Percentiles rank a stretch among this genome's conserved stretches.
phyloP scores from a whole-genome alignment of 2,329 filamentous ascomycete genomes.

The Ascochyta rabiei region DNA sequence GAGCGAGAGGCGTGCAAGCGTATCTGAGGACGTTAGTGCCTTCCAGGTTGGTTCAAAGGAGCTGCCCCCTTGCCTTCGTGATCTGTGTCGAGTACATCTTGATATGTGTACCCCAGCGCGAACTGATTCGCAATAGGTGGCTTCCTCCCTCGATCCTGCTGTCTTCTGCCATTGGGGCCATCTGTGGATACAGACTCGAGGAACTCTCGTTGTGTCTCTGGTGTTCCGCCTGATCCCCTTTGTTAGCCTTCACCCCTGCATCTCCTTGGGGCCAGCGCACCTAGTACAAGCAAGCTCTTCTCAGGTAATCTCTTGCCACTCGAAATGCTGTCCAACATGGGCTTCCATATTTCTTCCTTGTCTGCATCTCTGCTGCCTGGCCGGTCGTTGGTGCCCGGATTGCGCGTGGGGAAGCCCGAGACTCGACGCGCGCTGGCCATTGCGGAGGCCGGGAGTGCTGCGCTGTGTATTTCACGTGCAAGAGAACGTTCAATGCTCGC shows the following conservation, averaged over 20 bases:
- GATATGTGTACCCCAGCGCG: constrained; percentile 91
- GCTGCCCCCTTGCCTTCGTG: constrained; percentile 74
- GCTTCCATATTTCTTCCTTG: constrained; percentile 92
- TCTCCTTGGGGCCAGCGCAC: constrained; percentile 54
- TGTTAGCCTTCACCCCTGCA: constrained; percentile 26
- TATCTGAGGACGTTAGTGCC: constrained; percentile 63
- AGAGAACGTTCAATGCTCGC: background rate
- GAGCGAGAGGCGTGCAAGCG: constrained; percentile 84
- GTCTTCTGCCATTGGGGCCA: constrained; percentile 53
- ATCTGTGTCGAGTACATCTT: constrained; percentile 90
- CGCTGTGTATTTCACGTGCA: constrained; percentile 21
- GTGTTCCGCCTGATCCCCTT: constrained; percentile 69
- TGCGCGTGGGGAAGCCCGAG: constrained; percentile 39
- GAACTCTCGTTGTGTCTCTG: constrained; percentile 84
- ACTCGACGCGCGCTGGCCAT: constrained; percentile 44
- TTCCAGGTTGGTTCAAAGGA: background rate
- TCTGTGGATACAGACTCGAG: constrained; percentile 61
- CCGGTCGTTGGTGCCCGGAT: constrained; percentile 31
- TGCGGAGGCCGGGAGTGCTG: constrained; percentile 35
- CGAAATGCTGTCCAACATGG: constrained; percentile 87
- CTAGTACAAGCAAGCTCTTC: constrained; percentile 87
- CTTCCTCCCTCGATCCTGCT: constrained; percentile 59
- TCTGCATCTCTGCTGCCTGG: constrained; percentile 64
- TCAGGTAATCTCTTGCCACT: constrained; percentile 89
- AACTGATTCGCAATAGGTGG: constrained; percentile 90